Percentiles rank a stretch among this genome's conserved stretches.
phyloP scores from a whole-genome alignment of 208 protist genomes.

The Crithidia expoeki region DNA sequence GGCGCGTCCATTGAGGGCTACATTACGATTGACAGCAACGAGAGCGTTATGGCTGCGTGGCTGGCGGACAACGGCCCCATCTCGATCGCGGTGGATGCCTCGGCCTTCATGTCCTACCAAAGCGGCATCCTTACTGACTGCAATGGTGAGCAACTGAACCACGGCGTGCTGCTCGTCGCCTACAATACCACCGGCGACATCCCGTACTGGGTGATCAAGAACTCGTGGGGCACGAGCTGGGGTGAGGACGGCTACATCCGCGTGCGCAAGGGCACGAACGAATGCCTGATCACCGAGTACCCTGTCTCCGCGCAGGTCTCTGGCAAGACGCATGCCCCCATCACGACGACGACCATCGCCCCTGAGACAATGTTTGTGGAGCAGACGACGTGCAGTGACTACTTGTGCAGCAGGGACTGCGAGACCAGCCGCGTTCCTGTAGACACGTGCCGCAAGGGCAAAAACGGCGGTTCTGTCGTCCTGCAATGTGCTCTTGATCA shows the following conservation, averaged over 20 bases:
- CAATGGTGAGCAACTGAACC: constrained; percentile 67
- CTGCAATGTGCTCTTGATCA: constrained; percentile 42
- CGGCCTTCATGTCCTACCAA: constrained; percentile 73
- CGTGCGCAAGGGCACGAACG: constrained; percentile 80
- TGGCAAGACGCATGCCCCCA: constrained; percentile 12
- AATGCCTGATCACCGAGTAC: constrained; percentile 81
- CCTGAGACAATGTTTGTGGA: constrained; percentile 21
- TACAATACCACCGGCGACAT: constrained; percentile 63
- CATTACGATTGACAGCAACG: constrained; percentile 72
- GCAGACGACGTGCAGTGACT: constrained; percentile 30
- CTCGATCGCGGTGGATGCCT: constrained; percentile 92
- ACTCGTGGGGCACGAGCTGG: constrained; percentile 88
- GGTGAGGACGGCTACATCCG: constrained; percentile 92
- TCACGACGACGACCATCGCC: constrained; percentile 18
- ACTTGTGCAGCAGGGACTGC: constrained; percentile 24
- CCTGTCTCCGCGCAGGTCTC: constrained; percentile 48
- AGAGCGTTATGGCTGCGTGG: constrained; percentile 75
- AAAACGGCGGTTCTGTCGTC: constrained; percentile 12
- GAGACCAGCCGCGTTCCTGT: constrained; percentile 1
- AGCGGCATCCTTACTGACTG: constrained; percentile 82
- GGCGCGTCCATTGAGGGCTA: constrained; percentile 76
- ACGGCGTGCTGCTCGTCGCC: constrained; percentile 91
- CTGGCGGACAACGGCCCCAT: constrained; percentile 84
- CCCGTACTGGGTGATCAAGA: constrained; percentile 92
- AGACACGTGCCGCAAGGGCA: constrained; percentile 10